These are phyloP conservation scores for Rusavskia elegans DNA, from an alignment of 495 filamentous ascomycete species.

Conservation along the genomic window DNA sequence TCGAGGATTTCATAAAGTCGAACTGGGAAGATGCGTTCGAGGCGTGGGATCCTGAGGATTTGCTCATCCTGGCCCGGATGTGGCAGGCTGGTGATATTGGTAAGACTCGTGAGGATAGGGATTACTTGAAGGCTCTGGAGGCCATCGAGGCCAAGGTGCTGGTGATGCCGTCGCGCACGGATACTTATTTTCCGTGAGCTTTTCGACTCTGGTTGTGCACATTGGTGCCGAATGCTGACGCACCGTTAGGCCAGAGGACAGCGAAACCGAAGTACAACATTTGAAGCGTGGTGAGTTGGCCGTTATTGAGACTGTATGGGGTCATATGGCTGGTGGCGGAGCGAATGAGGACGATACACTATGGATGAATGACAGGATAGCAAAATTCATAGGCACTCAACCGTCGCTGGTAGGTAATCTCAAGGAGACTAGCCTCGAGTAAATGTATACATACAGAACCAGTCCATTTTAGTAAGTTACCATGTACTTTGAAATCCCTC, in stretches of 20 bases:
- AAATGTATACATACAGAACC: neutral
- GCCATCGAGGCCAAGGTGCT: slow-evolving; percentile 23
- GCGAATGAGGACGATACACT: slow-evolving; percentile 22
- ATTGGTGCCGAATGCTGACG: neutral
- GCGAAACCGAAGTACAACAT: slow-evolving; percentile 23
- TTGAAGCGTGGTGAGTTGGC: slow-evolving; percentile 22
- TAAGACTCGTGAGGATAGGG: slow-evolving; percentile 15
- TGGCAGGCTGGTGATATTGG: slow-evolving; percentile 32
- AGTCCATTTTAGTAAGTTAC: neutral
- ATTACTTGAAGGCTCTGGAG: slow-evolving; percentile 22
- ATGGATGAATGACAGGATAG: slow-evolving; percentile 19
- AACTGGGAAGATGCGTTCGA: slow-evolving; percentile 15
- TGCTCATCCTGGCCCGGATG: slow-evolving; percentile 23
- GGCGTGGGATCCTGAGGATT: slow-evolving; percentile 27
- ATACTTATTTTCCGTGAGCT: slow-evolving; percentile 27
- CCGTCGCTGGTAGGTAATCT: neutral
- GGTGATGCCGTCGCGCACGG: slow-evolving; percentile 28
- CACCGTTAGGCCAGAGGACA: slow-evolving; percentile 16
- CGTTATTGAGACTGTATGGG: slow-evolving; percentile 29
- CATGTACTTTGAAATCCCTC: too few relatives aligned
- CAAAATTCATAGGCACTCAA: slow-evolving; percentile 9
- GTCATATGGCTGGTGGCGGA: slow-evolving; percentile 30
- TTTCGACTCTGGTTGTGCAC: neutral
- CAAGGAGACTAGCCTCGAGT: neutral
- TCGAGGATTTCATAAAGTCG: slow-evolving; percentile 22